Conservation (phyloP, 192 early-diverging fungal species). For the Coemansia sp. region DNA sequence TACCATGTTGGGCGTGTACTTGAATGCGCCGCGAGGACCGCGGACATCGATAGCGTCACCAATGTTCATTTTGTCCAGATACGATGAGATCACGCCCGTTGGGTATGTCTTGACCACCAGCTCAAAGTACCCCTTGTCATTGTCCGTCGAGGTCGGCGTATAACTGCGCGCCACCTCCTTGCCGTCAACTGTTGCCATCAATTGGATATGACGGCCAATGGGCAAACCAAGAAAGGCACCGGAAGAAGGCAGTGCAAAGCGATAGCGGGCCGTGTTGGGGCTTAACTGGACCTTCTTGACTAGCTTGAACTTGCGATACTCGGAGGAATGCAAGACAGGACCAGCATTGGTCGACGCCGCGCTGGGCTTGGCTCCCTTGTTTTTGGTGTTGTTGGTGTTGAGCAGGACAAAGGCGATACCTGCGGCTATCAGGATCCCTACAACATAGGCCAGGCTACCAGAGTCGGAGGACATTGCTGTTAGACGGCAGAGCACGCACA, state of each 20-base stretch:
- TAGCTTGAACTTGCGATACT: constrained; percentile 77
- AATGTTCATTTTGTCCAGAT: constrained; percentile 65
- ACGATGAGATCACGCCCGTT: constrained; percentile 77
- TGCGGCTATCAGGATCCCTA: constrained; percentile 42
- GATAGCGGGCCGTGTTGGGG: constrained; percentile 89
- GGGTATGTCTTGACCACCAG: constrained; percentile 92
- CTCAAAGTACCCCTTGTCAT: constrained; percentile 86
- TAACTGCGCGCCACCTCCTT: constrained; percentile 86
- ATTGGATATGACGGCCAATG: constrained; percentile 90
- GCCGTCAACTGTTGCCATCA: constrained; percentile 81
- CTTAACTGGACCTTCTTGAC: constrained; percentile 74
- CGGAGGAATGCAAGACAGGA: constrained; percentile 65
- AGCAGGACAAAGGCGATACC: constrained; percentile 41
- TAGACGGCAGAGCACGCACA: background rate
- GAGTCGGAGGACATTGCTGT: constrained; percentile 23
- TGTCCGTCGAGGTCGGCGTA: constrained; percentile 85
- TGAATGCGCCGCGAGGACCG: constrained; percentile 90
- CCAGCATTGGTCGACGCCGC: constrained; percentile 7
- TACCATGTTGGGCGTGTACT: constrained; percentile 80
- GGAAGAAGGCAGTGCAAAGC: constrained; percentile 73
- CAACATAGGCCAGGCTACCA: constrained; percentile 22
- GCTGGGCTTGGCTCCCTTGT: constrained; percentile 6
- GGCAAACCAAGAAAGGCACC: constrained; percentile 80
- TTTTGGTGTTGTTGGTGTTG: constrained; percentile 5
- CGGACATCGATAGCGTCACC: constrained; percentile 76